These are phyloP conservation scores for Infundibulicybe gibba DNA, from an alignment of 768 basidiomycete species.

Conservation along the genomic window DNA sequence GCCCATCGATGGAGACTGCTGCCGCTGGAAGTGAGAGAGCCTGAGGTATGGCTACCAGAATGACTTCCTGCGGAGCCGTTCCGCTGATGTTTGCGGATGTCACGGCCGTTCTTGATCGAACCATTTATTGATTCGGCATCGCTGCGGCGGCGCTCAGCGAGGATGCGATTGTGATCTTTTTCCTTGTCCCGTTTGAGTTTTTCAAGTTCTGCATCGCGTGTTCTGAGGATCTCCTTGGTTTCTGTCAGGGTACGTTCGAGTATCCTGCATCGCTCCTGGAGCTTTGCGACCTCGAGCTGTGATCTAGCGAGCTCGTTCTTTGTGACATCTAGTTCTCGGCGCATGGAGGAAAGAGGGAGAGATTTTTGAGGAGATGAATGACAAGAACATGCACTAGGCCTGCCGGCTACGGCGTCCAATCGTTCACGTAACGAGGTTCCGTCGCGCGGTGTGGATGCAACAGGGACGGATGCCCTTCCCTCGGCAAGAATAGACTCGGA, in stretches of 20 bases:
- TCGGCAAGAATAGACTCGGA: constrained; percentile 22
- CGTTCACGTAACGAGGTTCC: constrained; percentile 43
- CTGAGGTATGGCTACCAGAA: constrained; percentile 20
- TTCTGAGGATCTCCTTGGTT: constrained; percentile 53
- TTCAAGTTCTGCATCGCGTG: constrained; percentile 60
- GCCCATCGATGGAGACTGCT: constrained; percentile 13
- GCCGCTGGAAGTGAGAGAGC: constrained; percentile 27
- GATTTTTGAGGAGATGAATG: constrained; percentile 39
- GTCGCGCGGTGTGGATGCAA: constrained; percentile 34
- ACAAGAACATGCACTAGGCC: constrained; percentile 32
- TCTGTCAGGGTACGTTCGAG: constrained; percentile 65
- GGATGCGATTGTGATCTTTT: constrained; percentile 18
- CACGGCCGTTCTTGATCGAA: too few relatives aligned
- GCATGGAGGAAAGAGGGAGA: constrained; percentile 38
- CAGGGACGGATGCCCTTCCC: constrained; percentile 18
- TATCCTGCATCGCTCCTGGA: constrained; percentile 59
- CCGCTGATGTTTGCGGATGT: constrained; percentile 9
- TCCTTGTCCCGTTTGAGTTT: constrained; percentile 38
- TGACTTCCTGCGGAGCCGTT: constrained; percentile 9
- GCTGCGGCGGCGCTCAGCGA: constrained; percentile 25
- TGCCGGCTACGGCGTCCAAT: constrained; percentile 30
- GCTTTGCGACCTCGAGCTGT: constrained; percentile 47
- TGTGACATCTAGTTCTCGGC: constrained; percentile 54
- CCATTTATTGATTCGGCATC: constrained; percentile 16
- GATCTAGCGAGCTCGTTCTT: constrained; percentile 54